These are phyloP conservation scores for Elaphomyces granulatus DNA, from an alignment of 495 filamentous ascomycete species.

Conservation along the genomic window DNA sequence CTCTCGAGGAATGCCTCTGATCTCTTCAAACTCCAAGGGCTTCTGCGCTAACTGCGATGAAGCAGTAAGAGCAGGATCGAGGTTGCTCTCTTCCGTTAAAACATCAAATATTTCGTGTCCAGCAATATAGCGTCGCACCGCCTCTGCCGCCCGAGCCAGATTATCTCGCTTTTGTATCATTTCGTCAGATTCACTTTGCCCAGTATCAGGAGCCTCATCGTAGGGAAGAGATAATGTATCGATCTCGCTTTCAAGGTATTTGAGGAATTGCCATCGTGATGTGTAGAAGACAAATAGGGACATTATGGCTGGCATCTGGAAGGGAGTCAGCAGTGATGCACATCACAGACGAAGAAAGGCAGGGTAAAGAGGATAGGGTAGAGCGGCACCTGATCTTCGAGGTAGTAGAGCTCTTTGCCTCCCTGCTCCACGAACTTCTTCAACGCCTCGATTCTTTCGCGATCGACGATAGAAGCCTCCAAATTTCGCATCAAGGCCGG, in stretches of 20 bases:
- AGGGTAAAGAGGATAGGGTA: no score
- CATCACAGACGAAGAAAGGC: no score
- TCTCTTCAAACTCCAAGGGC: conserved; percentile 21
- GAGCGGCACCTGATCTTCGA: conserved; percentile 44
- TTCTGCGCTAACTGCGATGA: conserved; percentile 11
- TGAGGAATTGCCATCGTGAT: conserved; percentile 62
- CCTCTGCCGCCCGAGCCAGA: conserved; percentile 24
- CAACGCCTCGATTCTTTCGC: conserved; percentile 75
- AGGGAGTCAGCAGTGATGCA: not conserved
- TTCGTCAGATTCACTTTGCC: conserved; percentile 18
- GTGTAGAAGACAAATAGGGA: conserved; percentile 74
- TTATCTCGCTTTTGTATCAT: conserved; percentile 28
- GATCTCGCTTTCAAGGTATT: conserved; percentile 46
- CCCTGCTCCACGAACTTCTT: conserved; percentile 65
- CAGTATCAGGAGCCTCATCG: conserved; percentile 5
- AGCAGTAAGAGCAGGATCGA: not conserved
- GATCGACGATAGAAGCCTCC: conserved; percentile 58
- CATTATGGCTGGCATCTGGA: conserved; percentile 70
- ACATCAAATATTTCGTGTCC: conserved; percentile 24
- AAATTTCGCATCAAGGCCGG: conserved; percentile 48
- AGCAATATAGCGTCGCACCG: conserved; percentile 19
- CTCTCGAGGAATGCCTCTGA: conserved; percentile 34
- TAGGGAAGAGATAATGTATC: conserved; percentile 27
- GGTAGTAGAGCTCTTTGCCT: conserved; percentile 63
- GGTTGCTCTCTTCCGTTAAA: conserved; percentile 8